Evolutionary conservation across 768 basidiomycete genomes (phyloP), one percentile per base, ranked within the genome.

Genomic region (Mrakia frigida): DNA sequence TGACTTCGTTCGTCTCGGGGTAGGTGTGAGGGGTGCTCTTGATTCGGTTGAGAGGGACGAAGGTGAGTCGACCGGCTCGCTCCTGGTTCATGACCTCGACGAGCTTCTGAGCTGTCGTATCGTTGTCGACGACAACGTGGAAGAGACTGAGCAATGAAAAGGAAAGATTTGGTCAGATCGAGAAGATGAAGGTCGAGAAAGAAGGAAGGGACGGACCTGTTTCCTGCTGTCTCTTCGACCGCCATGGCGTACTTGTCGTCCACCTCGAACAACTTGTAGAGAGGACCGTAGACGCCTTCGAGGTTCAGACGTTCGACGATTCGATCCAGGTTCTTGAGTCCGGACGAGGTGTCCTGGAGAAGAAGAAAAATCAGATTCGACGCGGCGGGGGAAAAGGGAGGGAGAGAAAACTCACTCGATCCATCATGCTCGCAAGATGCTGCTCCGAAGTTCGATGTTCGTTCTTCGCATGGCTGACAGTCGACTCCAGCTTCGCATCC

Each of bases 91-190:
- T 98, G 79, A 91, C 86, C 28, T 97, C 92, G 18, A 99, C 88
- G n/a, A 98, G 90, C 81, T 88, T 89, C 3, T 90, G 90, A 0
- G 94, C 97, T 0, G 94, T 98, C 60, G 90, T 91, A 81, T 98
- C 97, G n/a, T 87, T 92, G 82, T 99, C 96, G 77, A 98, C 96
- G 0, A 98, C 96, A 56, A 98, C 91, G 80, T 99, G 96, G 86
- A 98, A 99, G 37, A 99, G 85, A 81, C 96, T 95, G 82, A n/a
- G n/a, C n/a, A 13, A 13, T 1, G 18, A 46, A 14, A 3, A 7
- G 53, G 50, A 0, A 37, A 21, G n/a, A 50, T 14, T 6, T 59
- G 25, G 52, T 59, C n/a, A 65, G 65, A 23, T 25, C 13, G 33
- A 37, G n/a, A 33, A 23, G 25, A 9, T 46, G 5, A 5, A n/a